These are phyloP conservation scores for Xylaria arbuscula DNA, from an alignment of 2,329 filamentous ascomycete species.

Conservation along the genomic window DNA sequence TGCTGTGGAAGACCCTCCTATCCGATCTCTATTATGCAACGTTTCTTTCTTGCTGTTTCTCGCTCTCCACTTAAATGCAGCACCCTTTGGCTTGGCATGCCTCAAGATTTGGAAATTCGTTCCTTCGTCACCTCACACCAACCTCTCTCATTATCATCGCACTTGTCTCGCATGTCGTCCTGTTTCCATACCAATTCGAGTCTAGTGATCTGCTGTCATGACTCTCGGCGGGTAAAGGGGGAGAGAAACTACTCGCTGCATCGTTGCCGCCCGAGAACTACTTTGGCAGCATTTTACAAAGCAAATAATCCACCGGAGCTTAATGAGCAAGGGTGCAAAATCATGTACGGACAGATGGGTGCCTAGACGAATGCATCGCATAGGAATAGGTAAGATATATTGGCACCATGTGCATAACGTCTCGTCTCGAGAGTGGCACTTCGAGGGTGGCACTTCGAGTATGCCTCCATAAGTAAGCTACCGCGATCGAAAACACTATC, in stretches of 20 bases:
- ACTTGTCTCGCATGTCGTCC: constrained; percentile 11
- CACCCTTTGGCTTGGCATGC: constrained; percentile 15
- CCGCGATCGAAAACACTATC: background rate
- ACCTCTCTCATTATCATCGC: constrained; percentile 31
- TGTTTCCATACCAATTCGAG: constrained; percentile 15
- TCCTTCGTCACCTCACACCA: constrained; percentile 26
- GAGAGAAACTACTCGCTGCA: background rate
- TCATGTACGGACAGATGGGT: background rate
- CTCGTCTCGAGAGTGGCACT: too few species aligned
- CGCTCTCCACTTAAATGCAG: constrained; percentile 9
- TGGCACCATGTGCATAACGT: background rate
- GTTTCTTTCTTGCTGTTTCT: background rate
- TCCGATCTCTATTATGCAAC: constrained; percentile 5
- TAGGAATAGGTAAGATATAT: background rate
- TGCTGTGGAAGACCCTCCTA: constrained; percentile 15
- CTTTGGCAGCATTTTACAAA: background rate
- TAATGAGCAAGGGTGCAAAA: background rate
- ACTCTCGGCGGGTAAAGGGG: background rate
- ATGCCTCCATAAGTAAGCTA: background rate
- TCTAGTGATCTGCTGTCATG: constrained; percentile 15
- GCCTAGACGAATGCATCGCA: background rate
- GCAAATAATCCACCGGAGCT: constrained; percentile 1
- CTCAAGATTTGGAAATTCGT: constrained; percentile 23
- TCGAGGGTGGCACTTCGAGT: too few species aligned
- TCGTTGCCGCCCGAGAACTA: background rate